phyloP scores from a whole-genome alignment of 2,329 filamentous ascomycete genomes.

The Colletotrichum simmondsii region DNA sequence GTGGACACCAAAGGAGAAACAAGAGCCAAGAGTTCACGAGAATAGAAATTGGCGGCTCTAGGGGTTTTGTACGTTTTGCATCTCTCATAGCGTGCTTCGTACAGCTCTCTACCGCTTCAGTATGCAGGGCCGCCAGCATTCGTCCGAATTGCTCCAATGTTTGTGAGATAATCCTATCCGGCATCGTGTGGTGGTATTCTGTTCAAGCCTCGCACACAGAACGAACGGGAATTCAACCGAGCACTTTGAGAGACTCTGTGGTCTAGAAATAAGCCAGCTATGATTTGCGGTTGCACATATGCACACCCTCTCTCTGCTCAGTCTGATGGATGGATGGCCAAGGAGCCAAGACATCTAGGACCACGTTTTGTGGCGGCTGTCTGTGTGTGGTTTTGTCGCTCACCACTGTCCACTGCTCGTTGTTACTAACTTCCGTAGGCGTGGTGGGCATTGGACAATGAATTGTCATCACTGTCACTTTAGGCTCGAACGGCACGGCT shows the following conservation, averaged over 20 bases:
- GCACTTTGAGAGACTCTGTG: neutral
- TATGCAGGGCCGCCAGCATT: neutral
- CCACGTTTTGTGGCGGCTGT: slow-evolving; percentile 20
- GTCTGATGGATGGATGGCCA: neutral
- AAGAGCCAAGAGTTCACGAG: slow-evolving; percentile 14
- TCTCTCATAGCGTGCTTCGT: neutral
- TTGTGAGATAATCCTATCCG: neutral
- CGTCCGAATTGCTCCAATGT: slow-evolving; percentile 1
- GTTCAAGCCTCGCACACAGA: neutral
- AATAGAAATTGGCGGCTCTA: slow-evolving; percentile 18
- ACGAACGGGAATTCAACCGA: neutral
- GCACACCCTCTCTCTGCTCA: neutral
- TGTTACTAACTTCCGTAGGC: no score
- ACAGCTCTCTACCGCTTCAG: neutral
- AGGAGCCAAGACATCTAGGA: slow-evolving; percentile 4
- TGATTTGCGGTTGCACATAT: slow-evolving; percentile 6
- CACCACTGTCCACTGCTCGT: neutral
- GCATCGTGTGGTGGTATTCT: slow-evolving; percentile 20
- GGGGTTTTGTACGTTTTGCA: slow-evolving; percentile 20
- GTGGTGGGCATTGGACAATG: slow-evolving; percentile 2
- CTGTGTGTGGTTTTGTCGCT: neutral
- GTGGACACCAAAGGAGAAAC: slow-evolving; percentile 3
- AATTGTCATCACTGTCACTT: neutral
- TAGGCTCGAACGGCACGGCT: slow-evolving; percentile 24
- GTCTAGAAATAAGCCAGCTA: neutral